Conservation (phyloP, 2,329 filamentous ascomycete species). For the Epichloe sylvatica region DNA sequence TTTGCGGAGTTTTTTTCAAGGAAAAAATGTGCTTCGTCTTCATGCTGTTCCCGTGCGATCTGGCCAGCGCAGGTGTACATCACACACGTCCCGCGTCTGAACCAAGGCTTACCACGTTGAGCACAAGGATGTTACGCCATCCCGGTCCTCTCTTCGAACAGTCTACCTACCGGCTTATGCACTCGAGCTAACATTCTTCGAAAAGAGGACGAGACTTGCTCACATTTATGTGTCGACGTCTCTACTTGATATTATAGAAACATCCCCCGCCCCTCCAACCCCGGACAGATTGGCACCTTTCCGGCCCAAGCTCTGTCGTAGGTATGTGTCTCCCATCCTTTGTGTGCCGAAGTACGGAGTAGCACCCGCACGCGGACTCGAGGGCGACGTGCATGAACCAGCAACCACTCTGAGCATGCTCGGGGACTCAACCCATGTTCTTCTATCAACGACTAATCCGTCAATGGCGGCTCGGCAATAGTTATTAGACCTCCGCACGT, state of each 20-base stretch:
- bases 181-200: slow-evolving; percentile 1
- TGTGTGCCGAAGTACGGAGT: background rate
- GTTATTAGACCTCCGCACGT: background rate
- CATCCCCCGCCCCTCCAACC: too few species aligned
- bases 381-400: background rate
- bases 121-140: background rate
- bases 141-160: slow-evolving; percentile 1
- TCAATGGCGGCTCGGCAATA: background rate
- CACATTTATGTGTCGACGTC: background rate
- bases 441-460: background rate
- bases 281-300: background rate
- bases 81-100: background rate
- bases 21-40: background rate
- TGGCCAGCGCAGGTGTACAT: background rate
- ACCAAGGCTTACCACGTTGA: background rate
- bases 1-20: too few species aligned
- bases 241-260: background rate
- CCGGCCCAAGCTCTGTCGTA: background rate
- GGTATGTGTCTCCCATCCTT: background rate
- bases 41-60: background rate
- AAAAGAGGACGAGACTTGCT: background rate
- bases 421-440: background rate
- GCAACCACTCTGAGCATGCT: background rate
- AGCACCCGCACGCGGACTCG: background rate
- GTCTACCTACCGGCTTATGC: background rate